Evolutionary conservation across 2,329 filamentous ascomycete species (phyloP), one percentile per base, ranked within the genome.

Genomic region (Paramyrothecium roridum): DNA sequence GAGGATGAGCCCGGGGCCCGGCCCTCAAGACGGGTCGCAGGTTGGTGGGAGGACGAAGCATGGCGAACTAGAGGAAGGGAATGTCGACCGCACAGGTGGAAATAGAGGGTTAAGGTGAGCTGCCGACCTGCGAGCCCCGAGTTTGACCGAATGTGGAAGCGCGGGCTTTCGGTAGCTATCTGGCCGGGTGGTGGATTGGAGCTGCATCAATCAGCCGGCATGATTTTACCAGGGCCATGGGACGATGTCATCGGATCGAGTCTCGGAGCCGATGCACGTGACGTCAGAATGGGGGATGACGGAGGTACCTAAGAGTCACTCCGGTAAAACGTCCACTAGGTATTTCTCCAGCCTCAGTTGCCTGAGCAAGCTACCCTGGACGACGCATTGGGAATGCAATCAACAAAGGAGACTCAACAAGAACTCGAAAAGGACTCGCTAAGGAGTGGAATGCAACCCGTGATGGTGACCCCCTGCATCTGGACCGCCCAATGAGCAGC

Each of bases 21-120:
- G n/a, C 20, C 26, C 65, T 63, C 55, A 68, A 63, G 22, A 56
- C 52, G 10, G 64, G 59, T 19, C 64, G 60, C 23, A 63, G 45
- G 37, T 59, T 50, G 45, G 61, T 58, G 46, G 67, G 65, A 30
- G 63, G 63, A 50, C 69, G 69, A 22, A 72, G 61, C 68, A 71
- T 70, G 58, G 53, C 48, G 56, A 51, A 6, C n/a, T 60, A 48
- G 43, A n/a, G 23, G 46, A 54, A 17, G 50, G 13, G 22, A n/a
- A 43, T 10, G 26, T 30, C 10, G 26, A 30, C 26, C 26, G 26
- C 48, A 48, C 43, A 53, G 21, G 33, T 17, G 37, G 12, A 43
- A 43, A 6, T 16, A 13, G 37, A 30, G 26, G 26, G 16, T 43
- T 43, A 19, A 16, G 37, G n/a, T 51, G 51, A 54, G 34, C n/a